phyloP scores from a whole-genome alignment of 176 grass and related monocot genomes.

The Rhynchospora pubera region DNA sequence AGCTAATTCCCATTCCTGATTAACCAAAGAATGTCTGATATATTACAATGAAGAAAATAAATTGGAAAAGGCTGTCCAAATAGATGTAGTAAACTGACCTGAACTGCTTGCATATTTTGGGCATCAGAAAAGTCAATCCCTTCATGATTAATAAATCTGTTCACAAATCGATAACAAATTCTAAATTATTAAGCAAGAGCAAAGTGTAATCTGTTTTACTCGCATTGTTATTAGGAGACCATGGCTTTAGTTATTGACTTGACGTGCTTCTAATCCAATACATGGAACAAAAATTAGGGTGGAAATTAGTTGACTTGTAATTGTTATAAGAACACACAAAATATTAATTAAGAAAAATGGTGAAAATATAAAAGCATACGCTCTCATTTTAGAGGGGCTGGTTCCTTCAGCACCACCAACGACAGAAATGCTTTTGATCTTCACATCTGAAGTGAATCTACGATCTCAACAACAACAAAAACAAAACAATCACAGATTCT shows the following conservation, averaged over 20 bases:
- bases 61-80: constrained; percentile 21
- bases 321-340: neutral
- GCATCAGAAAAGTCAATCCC: constrained; percentile 96
- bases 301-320: constrained; percentile 1
- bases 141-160: constrained; percentile 96
- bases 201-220: constrained; percentile 16
- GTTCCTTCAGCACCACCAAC: constrained; percentile 88
- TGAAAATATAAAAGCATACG: constrained; percentile 40
- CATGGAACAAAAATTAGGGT: neutral
- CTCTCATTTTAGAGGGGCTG: constrained; percentile 96
- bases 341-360: neutral
- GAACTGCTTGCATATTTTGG: constrained; percentile 93
- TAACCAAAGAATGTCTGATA: constrained; percentile 25
- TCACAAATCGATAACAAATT: neutral
- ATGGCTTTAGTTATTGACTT: neutral
- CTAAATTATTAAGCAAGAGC: constrained; percentile 13
- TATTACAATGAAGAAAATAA: constrained; percentile 3
- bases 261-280: neutral
- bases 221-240: constrained; percentile 12
- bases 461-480: constrained; percentile 20
- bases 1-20: constrained; percentile 92
- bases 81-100: constrained; percentile 39
- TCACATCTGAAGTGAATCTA: constrained; percentile 97
- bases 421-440: constrained; percentile 95
- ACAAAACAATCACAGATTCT: constrained; percentile 2